Evolutionary conservation across 257 asterid species (phyloP).

Genomic region (Solanum paucissectum): DNA sequence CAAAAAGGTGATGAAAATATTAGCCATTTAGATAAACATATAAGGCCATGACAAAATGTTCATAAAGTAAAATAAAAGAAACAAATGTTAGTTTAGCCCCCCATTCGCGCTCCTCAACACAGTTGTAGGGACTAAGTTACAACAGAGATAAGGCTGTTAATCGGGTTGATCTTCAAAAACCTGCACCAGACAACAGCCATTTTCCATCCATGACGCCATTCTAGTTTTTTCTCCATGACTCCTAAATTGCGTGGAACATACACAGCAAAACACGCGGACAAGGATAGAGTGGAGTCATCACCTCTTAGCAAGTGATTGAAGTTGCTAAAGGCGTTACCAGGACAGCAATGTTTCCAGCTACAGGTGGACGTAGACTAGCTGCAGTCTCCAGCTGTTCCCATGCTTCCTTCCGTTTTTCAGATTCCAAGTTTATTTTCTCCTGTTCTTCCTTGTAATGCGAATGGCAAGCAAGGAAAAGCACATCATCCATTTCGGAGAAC

Average conservation of each 20-base stretch:
- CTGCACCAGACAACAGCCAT: background rate
- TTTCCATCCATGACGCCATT: background rate
- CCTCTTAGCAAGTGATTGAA: conserved; percentile 11
- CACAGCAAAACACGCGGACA: background rate
- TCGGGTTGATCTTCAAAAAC: background rate
- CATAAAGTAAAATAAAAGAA: background rate
- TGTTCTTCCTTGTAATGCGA: conserved; percentile 44
- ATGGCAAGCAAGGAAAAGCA: conserved; percentile 42
- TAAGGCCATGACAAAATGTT: background rate
- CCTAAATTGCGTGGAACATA: background rate
- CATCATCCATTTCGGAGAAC: conserved; percentile 67
- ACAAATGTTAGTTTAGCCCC: background rate
- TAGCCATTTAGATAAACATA: background rate
- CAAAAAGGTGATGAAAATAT: background rate
- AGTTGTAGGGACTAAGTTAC: background rate
- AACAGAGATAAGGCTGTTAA: background rate
- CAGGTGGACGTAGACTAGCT: conserved; percentile 47
- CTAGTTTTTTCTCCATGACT: background rate
- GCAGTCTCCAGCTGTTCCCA: conserved; percentile 57
- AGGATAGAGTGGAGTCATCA: background rate
- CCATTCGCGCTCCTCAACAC: background rate
- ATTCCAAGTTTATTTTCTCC: conserved; percentile 18
- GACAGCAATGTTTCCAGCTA: conserved; percentile 51
- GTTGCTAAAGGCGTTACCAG: conserved; percentile 37
- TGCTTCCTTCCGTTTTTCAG: conserved; percentile 35